Base-by-base conservation (phyloP, 208 protist genomes). In the Trypanosoma conorhini region DNA sequence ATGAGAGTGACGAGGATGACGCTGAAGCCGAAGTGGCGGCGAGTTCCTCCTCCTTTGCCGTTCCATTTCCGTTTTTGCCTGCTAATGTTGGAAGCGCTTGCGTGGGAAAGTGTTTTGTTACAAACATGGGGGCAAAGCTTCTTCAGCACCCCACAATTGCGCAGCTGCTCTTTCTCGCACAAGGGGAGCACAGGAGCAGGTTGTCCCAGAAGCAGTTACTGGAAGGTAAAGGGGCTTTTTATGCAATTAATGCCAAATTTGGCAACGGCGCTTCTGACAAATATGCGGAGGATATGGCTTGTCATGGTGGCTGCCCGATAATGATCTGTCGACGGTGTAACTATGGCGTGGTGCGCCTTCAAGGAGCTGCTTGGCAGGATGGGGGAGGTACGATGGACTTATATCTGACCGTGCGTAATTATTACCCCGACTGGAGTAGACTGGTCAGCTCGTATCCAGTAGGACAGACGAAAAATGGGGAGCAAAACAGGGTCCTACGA, bases 391-490 rank as follows among this genome's bases (percentile, higher is more conserved):
- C 17, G 17, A 69, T 86, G 10, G 83, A 96, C 59, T 56, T 96
- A 17, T 96, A 96, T 76, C 77, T 96, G 22, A 96, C 91, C 0
- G 71, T 85, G 51, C 86, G 91, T 46, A 96, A 96, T 72, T 93
- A 80, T 73, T 96, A 93, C 75, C 91, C 91, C 1, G 91, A 96
- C 70, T 96, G 91, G 88, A 89, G 86, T 62, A 83, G 82, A 3
- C 73, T 96, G 57, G 86, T 85, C 8, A 79, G 58, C 51, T 74
- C 73, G 26, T 78, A 66, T 44, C 78, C 85, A 28, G 83, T 91
- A n/a, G 87, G 91, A 12, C 62, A 74, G 7, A 13, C 26, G n/a
- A 72, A 67, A 31, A 67, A 69, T 17, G 64, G 15, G 4, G 68
- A 70, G 4, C 22, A 70, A 30, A 35, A 40, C n/a, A 38, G 54